These are phyloP conservation scores for Tricholomella constricta DNA, from an alignment of 768 basidiomycete species.

Conservation along the genomic window DNA sequence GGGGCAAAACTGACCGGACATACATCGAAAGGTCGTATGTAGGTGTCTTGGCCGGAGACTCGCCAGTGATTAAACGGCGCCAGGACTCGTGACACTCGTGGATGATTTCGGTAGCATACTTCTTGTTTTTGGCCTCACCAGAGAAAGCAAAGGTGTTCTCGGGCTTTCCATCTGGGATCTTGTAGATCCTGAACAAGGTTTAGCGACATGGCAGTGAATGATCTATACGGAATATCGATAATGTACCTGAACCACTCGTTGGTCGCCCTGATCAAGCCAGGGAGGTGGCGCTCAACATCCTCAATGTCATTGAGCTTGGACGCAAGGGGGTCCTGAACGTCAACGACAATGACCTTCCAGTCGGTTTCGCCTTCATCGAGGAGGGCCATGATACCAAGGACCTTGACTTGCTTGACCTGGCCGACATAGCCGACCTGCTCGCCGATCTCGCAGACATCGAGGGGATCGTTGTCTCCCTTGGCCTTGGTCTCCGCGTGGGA, in stretches of 20 bases:
- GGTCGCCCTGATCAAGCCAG: slow-evolving; percentile 93
- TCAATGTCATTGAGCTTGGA: slow-evolving; percentile 98
- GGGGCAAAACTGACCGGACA: slow-evolving; percentile 36
- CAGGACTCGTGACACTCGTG: slow-evolving; percentile 99
- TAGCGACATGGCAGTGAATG: neutral
- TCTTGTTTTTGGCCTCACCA: slow-evolving; percentile 99
- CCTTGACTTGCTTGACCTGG: slow-evolving; percentile 99
- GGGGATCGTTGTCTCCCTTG: slow-evolving; percentile 97
- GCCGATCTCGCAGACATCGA: slow-evolving; percentile 99
- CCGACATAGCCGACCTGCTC: slow-evolving; percentile 97
- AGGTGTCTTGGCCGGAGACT: slow-evolving; percentile 70
- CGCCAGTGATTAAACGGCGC: slow-evolving; percentile 88
- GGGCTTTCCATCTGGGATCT: slow-evolving; percentile 93
- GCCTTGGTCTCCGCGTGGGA: slow-evolving; percentile 97
- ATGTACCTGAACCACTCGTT: slow-evolving; percentile 97
- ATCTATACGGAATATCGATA: slow-evolving; percentile 11
- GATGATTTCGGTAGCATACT: slow-evolving; percentile 98
- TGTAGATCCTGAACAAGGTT: slow-evolving; percentile 72
- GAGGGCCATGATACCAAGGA: slow-evolving; percentile 99
- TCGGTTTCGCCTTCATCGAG: slow-evolving; percentile 99
- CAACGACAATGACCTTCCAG: slow-evolving; percentile 99
- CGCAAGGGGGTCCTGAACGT: slow-evolving; percentile 93
- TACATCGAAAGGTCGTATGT: slow-evolving; percentile 85
- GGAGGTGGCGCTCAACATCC: slow-evolving; percentile 97
- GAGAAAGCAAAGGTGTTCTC: slow-evolving; percentile 99